These are phyloP conservation scores for Talaromyces marneffei DNA, from an alignment of 2,329 filamentous ascomycete genomes.

Conservation along the genomic window DNA sequence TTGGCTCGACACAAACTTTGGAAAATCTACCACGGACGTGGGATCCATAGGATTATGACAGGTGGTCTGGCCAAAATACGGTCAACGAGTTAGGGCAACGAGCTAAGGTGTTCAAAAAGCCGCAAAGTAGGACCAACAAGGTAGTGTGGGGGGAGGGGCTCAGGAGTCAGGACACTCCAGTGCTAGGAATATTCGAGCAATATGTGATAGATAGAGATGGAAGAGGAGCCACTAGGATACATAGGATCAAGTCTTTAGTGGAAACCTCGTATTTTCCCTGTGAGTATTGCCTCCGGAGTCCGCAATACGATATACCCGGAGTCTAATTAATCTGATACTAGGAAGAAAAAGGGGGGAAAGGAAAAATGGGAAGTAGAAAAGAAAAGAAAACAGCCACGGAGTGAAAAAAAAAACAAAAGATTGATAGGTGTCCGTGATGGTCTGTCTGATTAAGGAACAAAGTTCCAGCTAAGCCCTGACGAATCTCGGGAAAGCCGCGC, in stretches of 20 bases:
- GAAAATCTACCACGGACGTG: background rate
- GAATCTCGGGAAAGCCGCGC: conserved; percentile 14
- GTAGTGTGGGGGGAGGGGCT: background rate
- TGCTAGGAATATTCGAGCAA: background rate
- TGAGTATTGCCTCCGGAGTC: background rate
- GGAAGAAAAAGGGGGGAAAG: background rate
- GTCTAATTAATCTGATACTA: background rate
- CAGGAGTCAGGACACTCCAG: background rate
- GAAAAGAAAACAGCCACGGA: background rate
- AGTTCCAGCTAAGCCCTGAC: background rate
- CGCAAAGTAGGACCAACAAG: background rate
- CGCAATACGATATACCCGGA: background rate
- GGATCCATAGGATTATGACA: background rate
- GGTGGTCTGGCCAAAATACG: background rate
- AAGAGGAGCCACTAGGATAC: background rate
- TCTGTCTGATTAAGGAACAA: background rate
- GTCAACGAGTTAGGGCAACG: background rate
- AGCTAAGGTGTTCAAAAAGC: background rate
- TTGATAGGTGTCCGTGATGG: no score
- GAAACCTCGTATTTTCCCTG: background rate
- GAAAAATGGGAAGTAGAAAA: background rate
- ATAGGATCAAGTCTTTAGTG: background rate
- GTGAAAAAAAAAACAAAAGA: background rate
- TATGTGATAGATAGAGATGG: background rate
- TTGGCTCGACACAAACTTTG: background rate